Percentiles rank a stretch among this genome's conserved stretches.
These are phyloP conservation scores for Candida tallmaniae DNA, from an alignment of 805 yeast genomes.

Conservation along the genomic window DNA sequence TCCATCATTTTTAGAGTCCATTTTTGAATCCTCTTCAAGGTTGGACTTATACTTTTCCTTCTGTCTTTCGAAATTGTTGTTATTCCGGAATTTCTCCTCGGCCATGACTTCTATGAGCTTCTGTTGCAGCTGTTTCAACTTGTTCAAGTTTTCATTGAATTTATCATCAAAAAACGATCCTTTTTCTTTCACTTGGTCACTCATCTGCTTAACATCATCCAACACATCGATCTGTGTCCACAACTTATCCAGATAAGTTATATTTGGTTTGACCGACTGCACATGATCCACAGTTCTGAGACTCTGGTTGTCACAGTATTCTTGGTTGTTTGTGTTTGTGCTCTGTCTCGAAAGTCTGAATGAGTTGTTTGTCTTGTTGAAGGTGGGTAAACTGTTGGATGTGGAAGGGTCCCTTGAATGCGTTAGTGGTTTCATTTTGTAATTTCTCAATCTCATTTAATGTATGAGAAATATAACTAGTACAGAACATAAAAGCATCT, in stretches of 20 bases:
- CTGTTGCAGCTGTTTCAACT: slow-evolving; percentile 53
- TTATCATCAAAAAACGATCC: slow-evolving; percentile 48
- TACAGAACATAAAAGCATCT: too few relatives aligned
- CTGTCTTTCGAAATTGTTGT: slow-evolving; percentile 14
- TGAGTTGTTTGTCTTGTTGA: slow-evolving; percentile 7
- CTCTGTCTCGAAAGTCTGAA: slow-evolving; percentile 11
- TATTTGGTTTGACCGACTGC: slow-evolving; percentile 53
- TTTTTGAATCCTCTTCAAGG: slow-evolving; percentile 14
- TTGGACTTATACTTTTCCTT: slow-evolving; percentile 21
- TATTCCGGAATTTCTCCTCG: slow-evolving; percentile 21
- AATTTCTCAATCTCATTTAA: too few relatives aligned
- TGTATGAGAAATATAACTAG: too few relatives aligned
- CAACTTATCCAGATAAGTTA: slow-evolving; percentile 65
- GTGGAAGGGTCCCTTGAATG: slow-evolving; percentile 5
- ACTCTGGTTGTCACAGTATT: slow-evolving; percentile 11
- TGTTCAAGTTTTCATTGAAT: slow-evolving; percentile 48
- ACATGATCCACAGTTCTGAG: slow-evolving; percentile 41
- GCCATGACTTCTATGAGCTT: slow-evolving; percentile 31
- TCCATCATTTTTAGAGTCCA: slow-evolving; percentile 1
- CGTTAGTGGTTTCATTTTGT: background rate
- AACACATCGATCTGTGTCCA: slow-evolving; percentile 88
- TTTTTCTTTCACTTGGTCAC: slow-evolving; percentile 38
- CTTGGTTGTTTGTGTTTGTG: slow-evolving; percentile 9
- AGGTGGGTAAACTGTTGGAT: too few relatives aligned
- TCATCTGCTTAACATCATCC: slow-evolving; percentile 68